Evolutionary conservation across 805 yeast species (phyloP), one percentile per base, ranked within the genome.

Genomic region (Wickerhamiella sorbophila): DNA sequence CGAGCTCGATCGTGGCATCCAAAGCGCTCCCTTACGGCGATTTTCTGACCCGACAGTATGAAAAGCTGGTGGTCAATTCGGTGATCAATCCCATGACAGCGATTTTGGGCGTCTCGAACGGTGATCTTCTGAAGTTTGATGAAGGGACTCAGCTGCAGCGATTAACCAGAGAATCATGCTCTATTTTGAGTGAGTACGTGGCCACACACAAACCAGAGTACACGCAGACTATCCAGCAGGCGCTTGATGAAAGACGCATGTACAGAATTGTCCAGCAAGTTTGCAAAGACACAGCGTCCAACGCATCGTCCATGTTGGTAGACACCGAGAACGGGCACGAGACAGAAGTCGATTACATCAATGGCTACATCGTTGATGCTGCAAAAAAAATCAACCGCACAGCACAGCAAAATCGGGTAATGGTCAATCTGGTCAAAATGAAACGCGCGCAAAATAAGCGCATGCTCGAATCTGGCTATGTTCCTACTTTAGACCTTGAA

Each of bases 31-130:
- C 51, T 1, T 64, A 68, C 36, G 67, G 67, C 19, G 73, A 70
- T 32, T 57, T 75, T 44, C 57, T 77, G 29, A 50, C 74, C 22
- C 71, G 75, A 1, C 94, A 84, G 59, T 63, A 77, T 49, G 79
- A 77, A 51, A 91, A 88, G 58, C 70, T 88, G 44, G 66, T 80
- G 36, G 77, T 81, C 17, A 91, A 91, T 55, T 71, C 83, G 1
- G 82, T 91, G 53, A 77, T 88, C 49, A 88, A 91, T 54, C 81
- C 95, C 0, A 63, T 80, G 22, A 81, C 95, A 0, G 79, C 95
- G 0, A 63, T 85, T 18, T 60, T 82, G 20, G 80, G 83, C 57
- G 80, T 91, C 54, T 55, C 68, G 31, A 91, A 91, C 54, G 94
- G 93, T 27, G 83, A 79, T 40, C 61, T 88, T 16, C 59, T 68